Evolutionary conservation across 2,329 filamentous ascomycete species (phyloP).

Genomic region (Nannizziopsis barbatae): DNA sequence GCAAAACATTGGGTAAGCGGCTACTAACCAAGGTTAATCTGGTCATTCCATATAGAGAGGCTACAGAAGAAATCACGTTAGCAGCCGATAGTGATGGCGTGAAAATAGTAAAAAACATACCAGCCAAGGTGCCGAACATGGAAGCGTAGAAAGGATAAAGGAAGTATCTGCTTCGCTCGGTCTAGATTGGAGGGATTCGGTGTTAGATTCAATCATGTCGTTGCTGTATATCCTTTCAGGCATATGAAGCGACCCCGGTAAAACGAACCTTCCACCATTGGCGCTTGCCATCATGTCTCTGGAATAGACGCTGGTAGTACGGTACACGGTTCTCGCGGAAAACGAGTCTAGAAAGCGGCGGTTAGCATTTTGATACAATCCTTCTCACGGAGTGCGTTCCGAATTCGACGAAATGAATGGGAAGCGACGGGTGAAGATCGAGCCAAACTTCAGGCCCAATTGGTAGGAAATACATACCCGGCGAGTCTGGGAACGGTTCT

Average conservation of each 20-base stretch:
- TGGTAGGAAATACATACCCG: slow-evolving; percentile 28
- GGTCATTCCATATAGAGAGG: slow-evolving; percentile 34
- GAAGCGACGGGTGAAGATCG: background rate
- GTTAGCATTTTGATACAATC: background rate
- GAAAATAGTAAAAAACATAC: slow-evolving; percentile 28
- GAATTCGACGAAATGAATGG: background rate
- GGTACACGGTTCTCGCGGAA: slow-evolving; percentile 58
- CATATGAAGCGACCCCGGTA: background rate
- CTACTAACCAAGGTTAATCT: slow-evolving; percentile 35
- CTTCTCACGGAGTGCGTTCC: background rate
- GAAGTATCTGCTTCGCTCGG: slow-evolving; percentile 46
- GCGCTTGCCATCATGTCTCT: slow-evolving; percentile 54
- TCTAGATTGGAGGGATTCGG: slow-evolving; percentile 25
- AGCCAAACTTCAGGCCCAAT: background rate
- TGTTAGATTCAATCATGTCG: background rate
- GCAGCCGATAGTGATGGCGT: background rate
- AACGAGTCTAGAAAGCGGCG: slow-evolving; percentile 35
- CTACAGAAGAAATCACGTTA: slow-evolving; percentile 12
- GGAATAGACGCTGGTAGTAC: slow-evolving; percentile 56
- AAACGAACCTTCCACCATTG: slow-evolving; percentile 56
- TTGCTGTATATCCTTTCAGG: too few relatives aligned
- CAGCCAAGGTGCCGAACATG: slow-evolving; percentile 39
- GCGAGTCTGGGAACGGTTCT: slow-evolving; percentile 34
- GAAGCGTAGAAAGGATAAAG: slow-evolving; percentile 51
- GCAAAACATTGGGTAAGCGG: background rate